Evolutionary conservation across 2,329 filamentous ascomycete species (phyloP).

Genomic region (Ophiostoma ulmi): DNA sequence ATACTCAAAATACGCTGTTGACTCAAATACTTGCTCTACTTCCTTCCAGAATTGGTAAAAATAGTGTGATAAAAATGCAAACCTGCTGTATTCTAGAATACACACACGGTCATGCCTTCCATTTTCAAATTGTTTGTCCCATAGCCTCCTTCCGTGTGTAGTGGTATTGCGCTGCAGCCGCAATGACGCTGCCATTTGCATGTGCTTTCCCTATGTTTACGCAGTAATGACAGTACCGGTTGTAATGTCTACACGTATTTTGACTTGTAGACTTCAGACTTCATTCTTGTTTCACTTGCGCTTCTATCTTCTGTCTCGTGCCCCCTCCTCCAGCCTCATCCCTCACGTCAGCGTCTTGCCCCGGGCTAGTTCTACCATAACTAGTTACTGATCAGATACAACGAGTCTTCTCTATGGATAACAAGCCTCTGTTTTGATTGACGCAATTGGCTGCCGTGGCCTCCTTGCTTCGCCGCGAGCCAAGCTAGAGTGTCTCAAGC

Average conservation of each 20-base stretch:
- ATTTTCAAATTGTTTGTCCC: not conserved
- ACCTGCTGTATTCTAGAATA: not conserved
- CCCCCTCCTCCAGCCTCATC: conserved; percentile 10
- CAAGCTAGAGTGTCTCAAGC: conserved; percentile 10
- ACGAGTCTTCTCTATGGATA: not conserved
- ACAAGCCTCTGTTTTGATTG: not conserved
- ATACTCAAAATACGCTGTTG: not conserved
- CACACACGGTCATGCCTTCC: not conserved
- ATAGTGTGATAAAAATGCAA: not conserved
- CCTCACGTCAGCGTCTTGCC: not conserved
- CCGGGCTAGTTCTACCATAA: not conserved
- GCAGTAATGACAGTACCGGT: not conserved
- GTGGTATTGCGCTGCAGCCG: not conserved
- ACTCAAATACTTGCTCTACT: not conserved
- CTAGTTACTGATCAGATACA: not conserved
- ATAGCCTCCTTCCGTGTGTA: conserved; percentile 1
- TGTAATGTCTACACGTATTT: not conserved
- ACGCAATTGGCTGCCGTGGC: not conserved
- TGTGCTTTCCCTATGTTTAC: not conserved
- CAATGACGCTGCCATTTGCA: conserved; percentile 9
- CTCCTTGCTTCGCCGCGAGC: conserved; percentile 5
- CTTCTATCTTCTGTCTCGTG: not conserved
- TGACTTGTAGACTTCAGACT: not conserved
- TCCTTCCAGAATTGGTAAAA: not conserved
- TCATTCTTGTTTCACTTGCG: not conserved